A percentile compares a stretch with the other conserved stretches of the same genome.
phyloP scores from a whole-genome alignment of 164 flowering plant species.

The Vitis vinifera region ASM3070453v1 NC_081815.1:8295001-8295500 shows the following conservation, averaged over 20 bases:
- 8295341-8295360: slow-evolving; percentile 91
- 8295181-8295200: neutral
- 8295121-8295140: no score
- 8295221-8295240: slow-evolving; percentile 40
- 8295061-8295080: no score
- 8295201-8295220: neutral
- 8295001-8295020: no score
- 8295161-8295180: no score
- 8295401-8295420: no score
- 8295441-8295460: neutral
- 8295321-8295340: slow-evolving; percentile 98
- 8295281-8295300: slow-evolving; percentile 89
- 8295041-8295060: no score
- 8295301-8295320: slow-evolving; percentile 97
- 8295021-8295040: no score
- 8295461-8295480: slow-evolving; percentile 80
- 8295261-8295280: slow-evolving; percentile 89
- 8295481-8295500: slow-evolving; percentile 70
- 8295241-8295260: slow-evolving; percentile 96
- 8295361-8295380: slow-evolving; percentile 55
- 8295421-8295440: neutral
- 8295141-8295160: no score
- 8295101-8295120: no score
- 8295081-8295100: no score
- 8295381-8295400: neutral